Conservation (phyloP, 805 yeast species). For the Starmerella bombicola region DNA sequence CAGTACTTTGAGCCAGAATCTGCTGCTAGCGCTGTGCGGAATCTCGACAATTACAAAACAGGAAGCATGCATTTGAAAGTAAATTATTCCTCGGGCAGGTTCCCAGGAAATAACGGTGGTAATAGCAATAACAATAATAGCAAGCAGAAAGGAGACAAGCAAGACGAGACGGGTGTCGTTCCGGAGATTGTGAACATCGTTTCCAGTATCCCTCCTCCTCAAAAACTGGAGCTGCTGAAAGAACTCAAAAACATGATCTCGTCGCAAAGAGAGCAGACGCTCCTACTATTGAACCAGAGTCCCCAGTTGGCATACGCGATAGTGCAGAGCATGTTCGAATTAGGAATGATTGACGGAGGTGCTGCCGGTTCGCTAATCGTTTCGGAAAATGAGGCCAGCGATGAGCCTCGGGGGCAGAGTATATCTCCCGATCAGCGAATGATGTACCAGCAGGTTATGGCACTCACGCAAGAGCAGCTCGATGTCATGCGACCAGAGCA, state of each 20-base stretch:
- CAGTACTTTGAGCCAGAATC: constrained; percentile 74
- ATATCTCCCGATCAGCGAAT: constrained; percentile 30
- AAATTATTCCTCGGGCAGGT: constrained; percentile 30
- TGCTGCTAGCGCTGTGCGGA: constrained; percentile 82
- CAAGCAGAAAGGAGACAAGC: constrained; percentile 25
- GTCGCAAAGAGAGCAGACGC: constrained; percentile 46
- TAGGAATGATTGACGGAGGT: constrained; percentile 28
- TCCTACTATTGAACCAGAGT: constrained; percentile 46
- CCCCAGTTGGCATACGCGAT: constrained; percentile 79
- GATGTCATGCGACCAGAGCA: constrained; percentile 41
- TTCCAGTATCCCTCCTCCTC: constrained; percentile 24
- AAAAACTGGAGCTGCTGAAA: constrained; percentile 38
- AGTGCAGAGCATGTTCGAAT: constrained; percentile 52
- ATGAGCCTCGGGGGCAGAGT: not conserved
- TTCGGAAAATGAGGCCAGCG: not conserved
- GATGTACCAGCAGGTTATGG: constrained; percentile 41
- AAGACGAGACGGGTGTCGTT: constrained; percentile 14
- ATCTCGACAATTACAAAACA: constrained; percentile 63
- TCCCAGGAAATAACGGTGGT: constrained; percentile 6
- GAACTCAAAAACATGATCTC: constrained; percentile 51
- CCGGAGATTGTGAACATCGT: constrained; percentile 20
- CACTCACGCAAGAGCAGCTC: constrained; percentile 41
- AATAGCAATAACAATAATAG: constrained; percentile 24
- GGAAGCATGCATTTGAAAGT: constrained; percentile 65
- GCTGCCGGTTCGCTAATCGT: constrained; percentile 18